Base-by-base conservation (phyloP, 2,329 filamentous ascomycete genomes). In the Colletotrichum sp. region DNA sequence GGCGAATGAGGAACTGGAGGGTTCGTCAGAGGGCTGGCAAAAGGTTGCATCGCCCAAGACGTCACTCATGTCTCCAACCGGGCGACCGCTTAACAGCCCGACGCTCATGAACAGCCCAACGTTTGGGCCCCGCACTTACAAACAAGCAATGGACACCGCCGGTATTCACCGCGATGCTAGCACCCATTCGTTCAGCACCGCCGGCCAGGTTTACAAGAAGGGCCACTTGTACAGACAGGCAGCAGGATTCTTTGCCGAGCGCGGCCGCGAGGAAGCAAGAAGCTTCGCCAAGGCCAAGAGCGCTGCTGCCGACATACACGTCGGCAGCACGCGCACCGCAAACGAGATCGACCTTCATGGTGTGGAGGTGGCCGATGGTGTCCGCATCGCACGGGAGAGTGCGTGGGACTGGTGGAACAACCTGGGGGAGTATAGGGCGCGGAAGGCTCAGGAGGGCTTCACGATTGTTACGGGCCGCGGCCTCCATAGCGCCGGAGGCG, bases 401-500 rank as follows among this genome's bases (percentile, higher is more conserved):
- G 93, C 94, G 0, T 88, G 90, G 78, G 83, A 82, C 12, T 99
- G 96, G 96, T 98, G 96, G 96, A 86, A 91, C 21, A 85, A 85
- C 0, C 85, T 95, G 10, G 94, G 94, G 1, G 94, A 96, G 81
- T 88, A 89, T 65, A 90, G 90, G 77, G 88, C 89, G 79, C 80
- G 82, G 12, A 85, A 83, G 77, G 86, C 88, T 24, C 87, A 89
- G 80, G 87, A 87, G 24, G 88, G 92, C 1, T 96, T 94, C 80
- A 92, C 90, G 52, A 93, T 99, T 76, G 91, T 99, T 70, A 98
- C 96, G 5, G 96, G 96, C 1, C 82, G 93, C 16, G 96, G 96
- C 2, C 89, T 90, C 70, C 96, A 99, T 84, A 97, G 92, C 80
- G 90, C 92, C 63, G 92, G 94, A 68, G 95, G 96, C 1, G 93